Evolutionary conservation across 305 asterid species (phyloP).

Genomic region (Fraxinus floribunda): DNA sequence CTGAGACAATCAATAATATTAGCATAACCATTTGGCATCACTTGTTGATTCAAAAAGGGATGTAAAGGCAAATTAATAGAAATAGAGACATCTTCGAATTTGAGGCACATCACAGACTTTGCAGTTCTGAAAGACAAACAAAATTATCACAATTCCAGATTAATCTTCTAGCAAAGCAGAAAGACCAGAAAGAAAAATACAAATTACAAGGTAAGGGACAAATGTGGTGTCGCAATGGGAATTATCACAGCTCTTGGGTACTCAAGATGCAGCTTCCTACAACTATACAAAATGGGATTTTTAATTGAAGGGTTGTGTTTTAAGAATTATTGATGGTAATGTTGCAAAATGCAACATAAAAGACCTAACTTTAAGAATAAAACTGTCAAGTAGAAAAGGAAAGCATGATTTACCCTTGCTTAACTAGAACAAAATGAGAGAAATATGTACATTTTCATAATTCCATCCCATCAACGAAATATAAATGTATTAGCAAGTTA

Average conservation of each 20-base stretch:
- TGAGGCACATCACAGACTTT: background rate
- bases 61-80: background rate
- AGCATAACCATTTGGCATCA: background rate
- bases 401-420: constrained; percentile 1
- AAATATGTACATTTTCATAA: background rate
- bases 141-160: background rate
- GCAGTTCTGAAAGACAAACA: background rate
- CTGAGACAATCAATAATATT: background rate
- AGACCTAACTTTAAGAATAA: background rate
- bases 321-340: background rate
- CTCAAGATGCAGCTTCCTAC: constrained; percentile 18
- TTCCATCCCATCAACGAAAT: background rate
- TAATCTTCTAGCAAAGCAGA: constrained; percentile 1
- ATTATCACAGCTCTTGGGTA: background rate
- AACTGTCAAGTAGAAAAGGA: background rate
- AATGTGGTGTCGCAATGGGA: background rate
- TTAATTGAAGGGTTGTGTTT: background rate
- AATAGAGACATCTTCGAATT: background rate
- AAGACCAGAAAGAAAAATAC: background rate
- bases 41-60: background rate
- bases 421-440: background rate
- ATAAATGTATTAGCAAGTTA: background rate
- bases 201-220: background rate
- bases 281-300: background rate
- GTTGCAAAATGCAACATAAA: background rate